Conservation (phyloP, 2,329 filamentous ascomycete species). For the Microdochium nivale region DNA sequence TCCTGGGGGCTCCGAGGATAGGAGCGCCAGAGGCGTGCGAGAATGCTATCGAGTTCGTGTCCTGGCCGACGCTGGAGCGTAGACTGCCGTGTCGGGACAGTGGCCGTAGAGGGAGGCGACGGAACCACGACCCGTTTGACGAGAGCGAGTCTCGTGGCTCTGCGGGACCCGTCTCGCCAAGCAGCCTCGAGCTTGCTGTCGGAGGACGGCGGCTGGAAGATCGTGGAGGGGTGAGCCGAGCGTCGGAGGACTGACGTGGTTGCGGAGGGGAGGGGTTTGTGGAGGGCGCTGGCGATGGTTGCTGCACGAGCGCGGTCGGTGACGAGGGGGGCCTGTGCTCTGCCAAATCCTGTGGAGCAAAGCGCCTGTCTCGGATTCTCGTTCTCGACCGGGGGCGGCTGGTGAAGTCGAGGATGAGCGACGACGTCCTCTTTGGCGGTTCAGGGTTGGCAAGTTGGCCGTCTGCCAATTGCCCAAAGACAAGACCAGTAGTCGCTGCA, state of each 20-base stretch:
- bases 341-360: neutral
- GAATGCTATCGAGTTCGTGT: slow-evolving; percentile 53
- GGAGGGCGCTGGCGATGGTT: neutral
- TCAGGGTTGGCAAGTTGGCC: slow-evolving; percentile 20
- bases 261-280: neutral
- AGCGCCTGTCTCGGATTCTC: neutral
- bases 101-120: slow-evolving; percentile 59
- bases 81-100: slow-evolving; percentile 55
- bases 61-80: slow-evolving; percentile 55
- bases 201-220: slow-evolving; percentile 32
- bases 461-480: slow-evolving; percentile 47
- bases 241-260: slow-evolving; percentile 20
- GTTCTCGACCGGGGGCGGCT: slow-evolving; percentile 4
- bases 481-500: slow-evolving; percentile 49
- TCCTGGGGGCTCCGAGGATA: slow-evolving; percentile 39
- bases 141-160: slow-evolving; percentile 50
- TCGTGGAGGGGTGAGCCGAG: slow-evolving; percentile 32
- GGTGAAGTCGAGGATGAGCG: slow-evolving; percentile 12
- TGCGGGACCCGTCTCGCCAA: slow-evolving; percentile 9
- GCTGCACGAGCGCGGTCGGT: neutral
- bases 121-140: slow-evolving; percentile 63
- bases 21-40: slow-evolving; percentile 60
- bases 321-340: neutral
- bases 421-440: slow-evolving; percentile 20
- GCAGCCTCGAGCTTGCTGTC: neutral